These are phyloP conservation scores for Symbiodinium pilosum DNA, from an alignment of 73 alveolate species.

Conservation along the genomic window DNA sequence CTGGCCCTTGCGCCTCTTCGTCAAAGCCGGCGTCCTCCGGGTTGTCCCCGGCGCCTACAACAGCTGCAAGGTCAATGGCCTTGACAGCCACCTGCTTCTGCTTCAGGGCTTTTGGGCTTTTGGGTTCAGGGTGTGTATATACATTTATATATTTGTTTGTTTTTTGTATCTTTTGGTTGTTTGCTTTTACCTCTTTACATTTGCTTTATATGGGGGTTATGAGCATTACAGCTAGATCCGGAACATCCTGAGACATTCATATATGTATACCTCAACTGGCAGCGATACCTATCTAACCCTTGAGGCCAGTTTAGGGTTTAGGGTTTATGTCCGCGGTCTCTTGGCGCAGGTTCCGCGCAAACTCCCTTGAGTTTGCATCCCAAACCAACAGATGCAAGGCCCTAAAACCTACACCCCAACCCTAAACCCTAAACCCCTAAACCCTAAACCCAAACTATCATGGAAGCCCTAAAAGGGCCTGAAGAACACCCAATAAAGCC, in stretches of 20 bases:
- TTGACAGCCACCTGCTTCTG: constrained; percentile 43
- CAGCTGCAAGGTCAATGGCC: constrained; percentile 38
- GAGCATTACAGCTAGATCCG: not conserved
- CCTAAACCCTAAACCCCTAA: not conserved
- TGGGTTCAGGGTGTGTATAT: not conserved
- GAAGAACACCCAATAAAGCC: not conserved
- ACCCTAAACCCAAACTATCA: constrained; percentile 5
- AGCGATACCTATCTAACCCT: not conserved
- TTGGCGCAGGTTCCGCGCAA: not conserved
- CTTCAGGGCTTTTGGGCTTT: no score
- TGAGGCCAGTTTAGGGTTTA: not conserved
- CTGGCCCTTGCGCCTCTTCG: constrained; percentile 14
- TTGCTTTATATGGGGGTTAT: no score
- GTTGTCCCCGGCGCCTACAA: constrained; percentile 12
- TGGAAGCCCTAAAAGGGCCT: no score
- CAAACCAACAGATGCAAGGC: no score
- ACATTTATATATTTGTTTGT: not conserved
- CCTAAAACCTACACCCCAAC: not conserved
- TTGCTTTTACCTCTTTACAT: no score
- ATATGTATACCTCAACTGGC: not conserved
- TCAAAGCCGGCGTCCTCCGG: constrained; percentile 55
- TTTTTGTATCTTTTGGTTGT: no score
- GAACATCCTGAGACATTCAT: not conserved
- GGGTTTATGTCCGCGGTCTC: not conserved
- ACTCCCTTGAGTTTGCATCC: not conserved